Percentiles rank a stretch among this genome's conserved stretches.
phyloP scores from a whole-genome alignment of 2,329 filamentous ascomycete genomes.

The Claviceps arundinis region DNA sequence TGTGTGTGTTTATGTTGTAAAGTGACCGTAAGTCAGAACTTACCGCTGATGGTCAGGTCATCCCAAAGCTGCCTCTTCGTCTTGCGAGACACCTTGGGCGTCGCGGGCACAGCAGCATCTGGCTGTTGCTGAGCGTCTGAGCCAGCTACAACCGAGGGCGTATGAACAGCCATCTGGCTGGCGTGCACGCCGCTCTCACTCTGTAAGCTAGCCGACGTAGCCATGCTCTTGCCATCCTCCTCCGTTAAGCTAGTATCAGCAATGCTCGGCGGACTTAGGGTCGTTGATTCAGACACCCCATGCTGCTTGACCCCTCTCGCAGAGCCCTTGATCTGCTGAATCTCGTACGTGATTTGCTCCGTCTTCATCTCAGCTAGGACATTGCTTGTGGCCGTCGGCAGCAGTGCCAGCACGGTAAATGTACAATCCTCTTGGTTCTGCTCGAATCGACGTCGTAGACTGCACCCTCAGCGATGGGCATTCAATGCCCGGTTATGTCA shows the following conservation, averaged over 20 bases:
- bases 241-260: slow-evolving; percentile 64
- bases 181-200: slow-evolving; percentile 76
- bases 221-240: slow-evolving; percentile 66
- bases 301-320: slow-evolving; percentile 45
- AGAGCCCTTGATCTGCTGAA: slow-evolving; percentile 75
- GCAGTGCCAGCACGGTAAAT: slow-evolving; percentile 88
- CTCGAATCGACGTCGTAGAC: slow-evolving; percentile 87
- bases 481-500: neutral
- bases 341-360: slow-evolving; percentile 81
- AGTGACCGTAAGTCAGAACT: slow-evolving; percentile 18
- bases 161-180: slow-evolving; percentile 55
- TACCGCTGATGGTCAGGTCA: slow-evolving; percentile 90
- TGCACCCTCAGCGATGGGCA: slow-evolving; percentile 21
- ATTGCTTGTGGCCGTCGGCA: slow-evolving; percentile 83
- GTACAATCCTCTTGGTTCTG: slow-evolving; percentile 99
- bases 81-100: slow-evolving; percentile 42
- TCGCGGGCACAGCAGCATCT: slow-evolving; percentile 24
- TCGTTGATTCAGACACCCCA: slow-evolving; percentile 35
- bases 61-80: slow-evolving; percentile 94
- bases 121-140: slow-evolving; percentile 26
- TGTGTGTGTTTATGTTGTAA: neutral
- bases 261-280: slow-evolving; percentile 42
- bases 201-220: slow-evolving; percentile 44
- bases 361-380: slow-evolving; percentile 80
- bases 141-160: slow-evolving; percentile 23